Evolutionary conservation across 2,329 filamentous ascomycete genomes (phyloP).

Genomic region (Chrysosporium queenslandicum): DNA sequence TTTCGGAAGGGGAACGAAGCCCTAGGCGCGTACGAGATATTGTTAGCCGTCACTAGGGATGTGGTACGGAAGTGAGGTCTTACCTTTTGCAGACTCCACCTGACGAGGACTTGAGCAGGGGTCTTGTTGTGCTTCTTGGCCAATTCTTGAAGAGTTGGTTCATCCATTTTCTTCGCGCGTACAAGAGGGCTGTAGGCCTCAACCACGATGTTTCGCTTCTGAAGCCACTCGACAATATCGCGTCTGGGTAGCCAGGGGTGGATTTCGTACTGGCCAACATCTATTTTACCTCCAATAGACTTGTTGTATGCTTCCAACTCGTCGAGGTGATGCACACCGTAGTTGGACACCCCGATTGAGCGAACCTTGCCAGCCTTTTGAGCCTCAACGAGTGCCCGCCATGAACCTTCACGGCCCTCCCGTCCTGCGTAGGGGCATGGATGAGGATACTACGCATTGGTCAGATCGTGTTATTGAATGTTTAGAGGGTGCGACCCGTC

Average conservation of each 20-base stretch:
- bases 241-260: slow-evolving; percentile 77
- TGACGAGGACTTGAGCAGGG: slow-evolving; percentile 48
- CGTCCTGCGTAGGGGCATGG: slow-evolving; percentile 34
- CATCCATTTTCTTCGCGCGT: slow-evolving; percentile 40
- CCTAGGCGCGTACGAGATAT: slow-evolving; percentile 29
- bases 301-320: slow-evolving; percentile 35
- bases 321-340: slow-evolving; percentile 32
- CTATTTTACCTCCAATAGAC: slow-evolving; percentile 53
- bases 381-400: slow-evolving; percentile 30
- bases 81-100: slow-evolving; percentile 53
- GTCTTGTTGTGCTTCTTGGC: slow-evolving; percentile 50
- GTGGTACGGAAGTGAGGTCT: not conserved
- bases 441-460: slow-evolving; percentile 27
- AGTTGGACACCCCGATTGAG: slow-evolving; percentile 36
- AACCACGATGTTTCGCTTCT: slow-evolving; percentile 51
- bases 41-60: not conserved
- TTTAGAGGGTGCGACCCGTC: no score
- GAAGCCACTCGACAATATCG: slow-evolving; percentile 71
- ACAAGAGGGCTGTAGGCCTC: slow-evolving; percentile 47
- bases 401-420: slow-evolving; percentile 31
- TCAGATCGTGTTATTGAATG: not conserved
- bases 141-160: slow-evolving; percentile 43
- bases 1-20: slow-evolving; percentile 54
- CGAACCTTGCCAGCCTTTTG: slow-evolving; percentile 32
- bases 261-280: slow-evolving; percentile 79